Conservation (phyloP, 208 protist genomes). For the Sergeia podlipaevii region DNA sequence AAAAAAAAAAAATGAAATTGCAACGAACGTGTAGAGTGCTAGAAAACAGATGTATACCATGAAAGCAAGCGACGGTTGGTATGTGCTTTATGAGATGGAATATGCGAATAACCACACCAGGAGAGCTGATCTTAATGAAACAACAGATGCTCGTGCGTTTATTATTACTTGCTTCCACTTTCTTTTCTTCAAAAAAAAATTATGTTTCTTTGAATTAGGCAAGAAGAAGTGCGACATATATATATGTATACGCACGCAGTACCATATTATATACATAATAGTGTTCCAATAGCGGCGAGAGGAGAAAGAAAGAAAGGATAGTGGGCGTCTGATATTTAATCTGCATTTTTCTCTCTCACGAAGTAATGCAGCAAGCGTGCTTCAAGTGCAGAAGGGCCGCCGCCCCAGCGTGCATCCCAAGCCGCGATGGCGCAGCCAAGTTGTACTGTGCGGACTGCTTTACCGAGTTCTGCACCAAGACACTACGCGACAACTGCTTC, state of each 20-base stretch:
- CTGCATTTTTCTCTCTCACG: background rate
- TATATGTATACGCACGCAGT: background rate
- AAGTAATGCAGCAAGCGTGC: conserved; percentile 20
- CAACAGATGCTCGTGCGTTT: too few relatives aligned
- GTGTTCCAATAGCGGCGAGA: background rate
- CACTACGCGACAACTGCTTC: conserved; percentile 50
- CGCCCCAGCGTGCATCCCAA: conserved; percentile 30
- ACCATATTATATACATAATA: background rate
- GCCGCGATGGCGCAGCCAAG: conserved; percentile 59
- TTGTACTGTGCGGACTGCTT: conserved; percentile 79
- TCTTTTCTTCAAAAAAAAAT: too few relatives aligned
- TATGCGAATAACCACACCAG: too few relatives aligned
- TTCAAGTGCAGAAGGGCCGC: conserved; percentile 69
- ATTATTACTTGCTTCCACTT: too few relatives aligned
- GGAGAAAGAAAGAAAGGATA: background rate
- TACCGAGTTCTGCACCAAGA: conserved; percentile 44
- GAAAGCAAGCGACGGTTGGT: too few relatives aligned
- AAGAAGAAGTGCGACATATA: background rate
- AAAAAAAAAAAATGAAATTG: too few relatives aligned
- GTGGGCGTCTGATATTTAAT: background rate
- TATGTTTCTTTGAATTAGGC: background rate
- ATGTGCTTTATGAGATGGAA: too few relatives aligned
- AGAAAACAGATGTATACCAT: too few relatives aligned
- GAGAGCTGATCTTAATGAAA: too few relatives aligned
- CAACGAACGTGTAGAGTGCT: too few relatives aligned